Evolutionary conservation across 1,284 basidiomycete genomes (phyloP).

Genomic region (Naganishia cerealis): DNA sequence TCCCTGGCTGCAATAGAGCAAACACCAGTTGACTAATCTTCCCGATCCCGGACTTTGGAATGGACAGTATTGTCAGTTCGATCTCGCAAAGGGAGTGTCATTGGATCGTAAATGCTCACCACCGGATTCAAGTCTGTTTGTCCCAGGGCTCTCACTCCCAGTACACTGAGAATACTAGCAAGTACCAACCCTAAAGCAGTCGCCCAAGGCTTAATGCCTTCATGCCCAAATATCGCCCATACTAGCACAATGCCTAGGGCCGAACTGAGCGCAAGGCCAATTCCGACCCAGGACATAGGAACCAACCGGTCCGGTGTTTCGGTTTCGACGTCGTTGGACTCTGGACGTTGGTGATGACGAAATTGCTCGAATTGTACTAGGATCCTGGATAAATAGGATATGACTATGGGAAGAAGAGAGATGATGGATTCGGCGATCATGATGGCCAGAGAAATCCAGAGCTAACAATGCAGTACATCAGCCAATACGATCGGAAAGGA

Average conservation of each 20-base stretch:
- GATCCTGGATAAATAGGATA: slow-evolving; percentile 60
- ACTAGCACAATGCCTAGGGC: slow-evolving; percentile 73
- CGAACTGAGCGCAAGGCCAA: slow-evolving; percentile 67
- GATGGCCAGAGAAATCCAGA: slow-evolving; percentile 91
- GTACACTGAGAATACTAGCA: slow-evolving; percentile 78
- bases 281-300: slow-evolving; percentile 72
- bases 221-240: slow-evolving; percentile 79
- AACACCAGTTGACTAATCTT: slow-evolving; percentile 94
- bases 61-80: background rate
- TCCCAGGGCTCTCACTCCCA: slow-evolving; percentile 86
- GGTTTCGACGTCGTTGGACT: slow-evolving; percentile 63
- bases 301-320: slow-evolving; percentile 81
- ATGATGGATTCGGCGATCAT: slow-evolving; percentile 88
- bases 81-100: background rate
- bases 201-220: slow-evolving; percentile 92
- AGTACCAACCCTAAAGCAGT: slow-evolving; percentile 79
- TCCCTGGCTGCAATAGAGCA: slow-evolving; percentile 88
- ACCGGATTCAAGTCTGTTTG: slow-evolving; percentile 90
- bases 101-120: slow-evolving; percentile 21
- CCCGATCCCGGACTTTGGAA: slow-evolving; percentile 76
- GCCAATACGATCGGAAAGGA: slow-evolving; percentile 41
- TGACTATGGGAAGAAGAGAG: slow-evolving; percentile 71
- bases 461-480: slow-evolving; percentile 40
- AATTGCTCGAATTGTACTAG: slow-evolving; percentile 3
- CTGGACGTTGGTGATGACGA: background rate